Percentiles rank a stretch among this genome's conserved stretches.
Evolutionary conservation across 805 yeast species (phyloP).

Genomic region (Alloascoidea africana): DNA sequence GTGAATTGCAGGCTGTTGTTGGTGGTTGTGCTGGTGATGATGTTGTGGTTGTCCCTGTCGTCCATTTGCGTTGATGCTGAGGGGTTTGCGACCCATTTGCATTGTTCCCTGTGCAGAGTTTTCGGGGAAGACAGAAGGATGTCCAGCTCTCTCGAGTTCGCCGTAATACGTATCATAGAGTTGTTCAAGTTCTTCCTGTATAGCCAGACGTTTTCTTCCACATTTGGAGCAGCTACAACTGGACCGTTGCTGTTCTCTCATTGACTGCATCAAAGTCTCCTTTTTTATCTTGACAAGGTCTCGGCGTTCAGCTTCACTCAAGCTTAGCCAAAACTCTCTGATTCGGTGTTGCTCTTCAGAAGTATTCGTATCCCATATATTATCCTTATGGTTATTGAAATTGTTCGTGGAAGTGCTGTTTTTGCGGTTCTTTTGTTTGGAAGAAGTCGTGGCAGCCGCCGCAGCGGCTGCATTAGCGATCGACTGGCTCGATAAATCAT

Average conservation of each 20-base stretch:
- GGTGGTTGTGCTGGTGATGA: slow-evolving; percentile 5
- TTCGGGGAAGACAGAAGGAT: slow-evolving; percentile 10
- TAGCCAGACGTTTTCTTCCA: slow-evolving; percentile 54
- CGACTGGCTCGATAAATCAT: slow-evolving; percentile 13
- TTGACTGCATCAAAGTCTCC: slow-evolving; percentile 47
- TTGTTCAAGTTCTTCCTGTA: slow-evolving; percentile 64
- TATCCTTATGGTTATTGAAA: slow-evolving; percentile 10
- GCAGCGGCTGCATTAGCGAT: slow-evolving; percentile 11
- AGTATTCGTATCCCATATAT: slow-evolving; percentile 31
- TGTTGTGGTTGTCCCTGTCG: slow-evolving; percentile 6
- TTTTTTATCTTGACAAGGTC: slow-evolving; percentile 52
- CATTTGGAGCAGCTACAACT: slow-evolving; percentile 65
- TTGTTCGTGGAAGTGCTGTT: slow-evolving; percentile 8
- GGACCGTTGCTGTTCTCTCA: slow-evolving; percentile 42
- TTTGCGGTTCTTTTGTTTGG: not conserved
- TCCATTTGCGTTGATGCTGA: not conserved
- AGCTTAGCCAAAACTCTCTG: slow-evolving; percentile 48
- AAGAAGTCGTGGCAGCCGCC: slow-evolving; percentile 6
- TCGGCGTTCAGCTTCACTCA: slow-evolving; percentile 44
- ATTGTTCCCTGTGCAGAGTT: too few species aligned
- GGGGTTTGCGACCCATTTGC: not conserved
- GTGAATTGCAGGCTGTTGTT: slow-evolving; percentile 3
- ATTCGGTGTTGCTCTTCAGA: slow-evolving; percentile 36
- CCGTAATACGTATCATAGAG: slow-evolving; percentile 57
- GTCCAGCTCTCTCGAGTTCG: slow-evolving; percentile 22